phyloP scores from a whole-genome alignment of 2,329 filamentous ascomycete species.

The Didymella pinodella region DNA sequence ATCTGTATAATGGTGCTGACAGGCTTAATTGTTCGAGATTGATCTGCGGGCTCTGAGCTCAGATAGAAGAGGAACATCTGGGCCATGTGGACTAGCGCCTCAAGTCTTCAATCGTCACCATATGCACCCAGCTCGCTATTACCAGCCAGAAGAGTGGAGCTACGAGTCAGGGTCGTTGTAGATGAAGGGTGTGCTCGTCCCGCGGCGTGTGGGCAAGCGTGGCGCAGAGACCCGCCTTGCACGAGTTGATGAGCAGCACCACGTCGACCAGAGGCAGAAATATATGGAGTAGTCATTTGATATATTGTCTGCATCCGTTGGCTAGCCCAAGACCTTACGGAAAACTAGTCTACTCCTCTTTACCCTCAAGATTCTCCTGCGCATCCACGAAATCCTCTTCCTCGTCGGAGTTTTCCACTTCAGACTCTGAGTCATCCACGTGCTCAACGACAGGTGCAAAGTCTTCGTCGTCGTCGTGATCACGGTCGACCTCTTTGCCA shows the following conservation, averaged over 20 bases:
- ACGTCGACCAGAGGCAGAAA: background rate
- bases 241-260: no score
- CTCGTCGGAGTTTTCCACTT: conserved; percentile 21
- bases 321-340: background rate
- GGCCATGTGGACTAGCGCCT: background rate
- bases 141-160: no score
- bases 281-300: no score
- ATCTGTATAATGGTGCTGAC: background rate
- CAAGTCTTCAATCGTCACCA: background rate
- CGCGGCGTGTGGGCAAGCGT: no score
- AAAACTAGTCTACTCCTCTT: background rate
- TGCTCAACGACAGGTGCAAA: conserved; percentile 24
- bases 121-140: no score
- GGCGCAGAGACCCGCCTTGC: no score
- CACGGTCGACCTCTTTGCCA: conserved; percentile 17
- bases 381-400: conserved; percentile 19
- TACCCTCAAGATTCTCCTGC: conserved; percentile 2
- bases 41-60: background rate
- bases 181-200: no score
- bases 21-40: background rate
- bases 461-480: conserved; percentile 27
- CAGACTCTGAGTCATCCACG: conserved; percentile 28
- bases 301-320: background rate
- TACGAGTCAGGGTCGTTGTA: no score
- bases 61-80: background rate